Percentiles rank a stretch among this genome's conserved stretches.
Conservation (phyloP, 1,284 basidiomycete genomes). For the Sanguinoderma infundibulare region DNA sequence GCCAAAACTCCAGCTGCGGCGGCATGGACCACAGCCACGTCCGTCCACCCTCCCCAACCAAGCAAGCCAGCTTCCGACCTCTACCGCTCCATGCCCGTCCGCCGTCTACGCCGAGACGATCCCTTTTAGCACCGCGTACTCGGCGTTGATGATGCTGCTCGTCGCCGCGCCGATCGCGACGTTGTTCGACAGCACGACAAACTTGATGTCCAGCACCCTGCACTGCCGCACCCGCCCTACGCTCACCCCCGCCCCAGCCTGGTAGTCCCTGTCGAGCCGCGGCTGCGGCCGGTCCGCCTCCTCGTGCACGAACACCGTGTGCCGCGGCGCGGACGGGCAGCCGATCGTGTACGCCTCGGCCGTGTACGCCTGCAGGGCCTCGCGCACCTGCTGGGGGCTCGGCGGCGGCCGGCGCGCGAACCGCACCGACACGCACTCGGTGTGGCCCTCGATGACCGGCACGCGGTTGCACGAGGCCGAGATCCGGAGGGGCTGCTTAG, state of each 20-base stretch:
- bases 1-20: slow-evolving; percentile 4
- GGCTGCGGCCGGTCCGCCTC: slow-evolving; percentile 95
- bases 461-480: slow-evolving; percentile 66
- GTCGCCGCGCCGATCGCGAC: slow-evolving; percentile 97
- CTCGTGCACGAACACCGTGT: slow-evolving; percentile 92
- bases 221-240: slow-evolving; percentile 94
- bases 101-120: slow-evolving; percentile 45
- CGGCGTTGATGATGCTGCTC: slow-evolving; percentile 97
- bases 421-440: slow-evolving; percentile 88
- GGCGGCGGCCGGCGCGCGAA: slow-evolving; percentile 87
- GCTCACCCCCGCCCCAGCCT: slow-evolving; percentile 91
- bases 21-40: background rate
- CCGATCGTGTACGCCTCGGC: slow-evolving; percentile 82
- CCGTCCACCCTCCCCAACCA: background rate
- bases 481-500: slow-evolving; percentile 78
- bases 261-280: slow-evolving; percentile 88
- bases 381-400: slow-evolving; percentile 85
- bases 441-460: slow-evolving; percentile 91
- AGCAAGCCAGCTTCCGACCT: background rate
- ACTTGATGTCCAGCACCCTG: slow-evolving; percentile 93
- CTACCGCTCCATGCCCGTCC: background rate
- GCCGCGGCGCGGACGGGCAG: slow-evolving; percentile 86
- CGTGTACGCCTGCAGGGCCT: slow-evolving; percentile 78
- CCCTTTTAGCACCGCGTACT: slow-evolving; percentile 89
- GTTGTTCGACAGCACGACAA: slow-evolving; percentile 94